These are phyloP conservation scores for Penicillium crustosum DNA, from an alignment of 2,329 filamentous ascomycete species.

Conservation along the genomic window DNA sequence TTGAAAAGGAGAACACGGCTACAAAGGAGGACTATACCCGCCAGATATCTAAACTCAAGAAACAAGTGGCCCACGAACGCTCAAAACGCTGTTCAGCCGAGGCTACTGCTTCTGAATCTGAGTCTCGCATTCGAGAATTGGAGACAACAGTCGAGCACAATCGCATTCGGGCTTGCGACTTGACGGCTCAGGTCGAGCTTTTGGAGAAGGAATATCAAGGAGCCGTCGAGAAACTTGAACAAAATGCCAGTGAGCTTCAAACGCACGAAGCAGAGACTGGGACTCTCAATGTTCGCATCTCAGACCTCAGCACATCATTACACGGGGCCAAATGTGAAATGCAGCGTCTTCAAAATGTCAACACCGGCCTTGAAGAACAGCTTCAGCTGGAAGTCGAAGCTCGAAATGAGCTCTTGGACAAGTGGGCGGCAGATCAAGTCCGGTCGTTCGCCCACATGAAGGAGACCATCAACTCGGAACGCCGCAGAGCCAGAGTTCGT, in stretches of 20 bases:
- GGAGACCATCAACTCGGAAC: constrained; percentile 40
- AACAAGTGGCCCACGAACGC: constrained; percentile 36
- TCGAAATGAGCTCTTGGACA: constrained; percentile 35
- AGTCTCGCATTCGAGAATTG: constrained; percentile 39
- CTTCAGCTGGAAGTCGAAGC: constrained; percentile 40
- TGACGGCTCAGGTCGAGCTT: constrained; percentile 36
- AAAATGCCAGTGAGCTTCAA: constrained; percentile 24
- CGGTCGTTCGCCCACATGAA: constrained; percentile 36
- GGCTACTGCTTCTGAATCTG: constrained; percentile 34
- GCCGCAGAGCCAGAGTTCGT: constrained; percentile 42
- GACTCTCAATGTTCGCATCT: constrained; percentile 44
- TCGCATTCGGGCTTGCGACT: constrained; percentile 34
- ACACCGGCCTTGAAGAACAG: constrained; percentile 39
- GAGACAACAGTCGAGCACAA: constrained; percentile 38
- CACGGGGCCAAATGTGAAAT: constrained; percentile 37
- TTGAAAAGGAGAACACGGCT: constrained; percentile 42
- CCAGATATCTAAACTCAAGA: constrained; percentile 36
- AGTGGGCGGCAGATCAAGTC: constrained; percentile 36
- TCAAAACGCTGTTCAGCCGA: constrained; percentile 37
- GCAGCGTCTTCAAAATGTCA: constrained; percentile 37
- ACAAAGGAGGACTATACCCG: constrained; percentile 30
- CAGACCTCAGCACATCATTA: constrained; percentile 42
- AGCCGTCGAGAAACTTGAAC: constrained; percentile 25
- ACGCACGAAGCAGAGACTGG: constrained; percentile 39
- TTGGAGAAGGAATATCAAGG: constrained; percentile 34